A percentile compares a stretch with the other conserved stretches of the same genome.
These are phyloP conservation scores for Martensiomyces pterosporus DNA, from an alignment of 192 early-diverging fungal genomes.

Conservation along the genomic window DNA sequence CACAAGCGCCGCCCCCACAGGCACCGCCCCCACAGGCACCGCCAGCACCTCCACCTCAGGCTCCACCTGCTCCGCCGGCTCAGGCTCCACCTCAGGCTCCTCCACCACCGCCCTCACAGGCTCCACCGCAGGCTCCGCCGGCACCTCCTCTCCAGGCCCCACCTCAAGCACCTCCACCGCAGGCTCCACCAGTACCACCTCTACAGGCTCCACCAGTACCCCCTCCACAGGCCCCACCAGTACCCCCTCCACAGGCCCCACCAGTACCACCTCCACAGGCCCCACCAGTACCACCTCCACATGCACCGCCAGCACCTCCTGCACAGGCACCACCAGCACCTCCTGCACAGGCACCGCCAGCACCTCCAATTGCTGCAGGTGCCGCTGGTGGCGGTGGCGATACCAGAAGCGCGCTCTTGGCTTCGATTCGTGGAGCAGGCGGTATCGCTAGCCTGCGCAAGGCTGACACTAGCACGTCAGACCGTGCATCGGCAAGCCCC, in stretches of 20 bases:
- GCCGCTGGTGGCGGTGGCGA: constrained; percentile 21
- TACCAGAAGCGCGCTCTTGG: constrained; percentile 27
- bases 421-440: constrained; percentile 40
- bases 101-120: constrained; percentile 11
- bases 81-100: constrained; percentile 19
- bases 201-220: constrained; percentile 6
- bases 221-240: constrained; percentile 9
- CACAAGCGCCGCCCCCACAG: constrained; percentile 13
- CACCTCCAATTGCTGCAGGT: constrained; percentile 1
- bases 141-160: constrained; percentile 3
- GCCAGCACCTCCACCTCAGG: constrained; percentile 2
- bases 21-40: constrained; percentile 13
- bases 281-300: constrained; percentile 5
- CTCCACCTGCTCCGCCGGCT: constrained; percentile 7
- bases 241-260: constrained; percentile 7
- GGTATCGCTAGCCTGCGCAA: constrained; percentile 41
- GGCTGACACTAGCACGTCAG: constrained; percentile 16
- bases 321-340: constrained; percentile 2
- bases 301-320: constrained; percentile 1
- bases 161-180: constrained; percentile 7
- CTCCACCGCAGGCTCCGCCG: constrained; percentile 18
- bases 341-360: constrained; percentile 8
- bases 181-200: not conserved
- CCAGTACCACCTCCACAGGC: constrained; percentile 7
- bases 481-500: constrained; percentile 22